phyloP scores from a whole-genome alignment of 2,329 filamentous ascomycete species.

The Venturia asperata region DNA sequence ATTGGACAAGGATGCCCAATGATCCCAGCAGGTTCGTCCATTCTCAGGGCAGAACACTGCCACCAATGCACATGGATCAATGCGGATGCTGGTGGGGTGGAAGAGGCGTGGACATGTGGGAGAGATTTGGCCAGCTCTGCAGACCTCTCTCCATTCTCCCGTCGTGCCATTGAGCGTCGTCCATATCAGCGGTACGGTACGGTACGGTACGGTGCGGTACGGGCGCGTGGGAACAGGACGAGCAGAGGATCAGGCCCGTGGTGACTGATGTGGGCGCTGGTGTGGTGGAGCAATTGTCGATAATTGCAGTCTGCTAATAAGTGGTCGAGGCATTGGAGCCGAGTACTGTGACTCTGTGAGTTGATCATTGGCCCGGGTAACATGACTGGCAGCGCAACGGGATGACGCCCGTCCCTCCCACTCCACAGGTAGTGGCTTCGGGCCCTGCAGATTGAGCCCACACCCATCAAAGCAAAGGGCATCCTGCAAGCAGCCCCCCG shows the following conservation, averaged over 20 bases:
- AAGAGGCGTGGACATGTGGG: neutral
- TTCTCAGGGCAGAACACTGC: conserved; percentile 7
- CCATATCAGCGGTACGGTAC: neutral
- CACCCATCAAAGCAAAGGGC: conserved; percentile 4
- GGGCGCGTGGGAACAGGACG: neutral
- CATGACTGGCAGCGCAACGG: conserved; percentile 8
- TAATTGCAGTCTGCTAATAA: neutral
- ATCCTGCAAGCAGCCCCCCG: conserved; percentile 1
- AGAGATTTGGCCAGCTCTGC: neutral
- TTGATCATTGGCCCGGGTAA: conserved; percentile 24
- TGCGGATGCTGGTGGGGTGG: conserved; percentile 2
- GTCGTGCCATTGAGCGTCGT: neutral
- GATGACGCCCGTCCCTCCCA: neutral
- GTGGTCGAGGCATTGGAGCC: neutral
- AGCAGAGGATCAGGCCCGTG: neutral
- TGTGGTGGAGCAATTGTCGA: neutral
- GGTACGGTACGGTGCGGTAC: too few species aligned
- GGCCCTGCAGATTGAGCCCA: conserved; percentile 14
- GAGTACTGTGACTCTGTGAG: neutral
- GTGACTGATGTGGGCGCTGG: neutral
- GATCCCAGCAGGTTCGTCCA: neutral
- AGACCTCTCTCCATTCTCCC: neutral
- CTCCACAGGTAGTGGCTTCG: neutral
- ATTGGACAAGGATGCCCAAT: conserved; percentile 1
- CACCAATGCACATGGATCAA: conserved; percentile 6